Conservation (phyloP, 345 rosid genomes). For the Angophora floribunda region DNA sequence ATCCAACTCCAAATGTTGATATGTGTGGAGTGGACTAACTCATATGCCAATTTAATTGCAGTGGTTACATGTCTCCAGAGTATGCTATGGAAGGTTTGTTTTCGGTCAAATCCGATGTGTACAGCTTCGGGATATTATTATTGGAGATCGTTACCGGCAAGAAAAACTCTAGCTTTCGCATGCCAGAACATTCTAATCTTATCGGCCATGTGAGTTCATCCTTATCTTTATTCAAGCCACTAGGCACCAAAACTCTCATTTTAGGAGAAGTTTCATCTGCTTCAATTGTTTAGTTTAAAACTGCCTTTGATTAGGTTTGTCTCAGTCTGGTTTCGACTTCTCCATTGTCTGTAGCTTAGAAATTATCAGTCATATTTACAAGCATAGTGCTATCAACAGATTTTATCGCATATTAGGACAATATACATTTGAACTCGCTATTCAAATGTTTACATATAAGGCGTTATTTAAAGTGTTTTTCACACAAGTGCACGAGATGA, state of each 20-base stretch:
- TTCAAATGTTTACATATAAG: not conserved
- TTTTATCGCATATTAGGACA: not conserved
- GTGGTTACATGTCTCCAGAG: slow-evolving; percentile 78
- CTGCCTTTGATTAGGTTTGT: not conserved
- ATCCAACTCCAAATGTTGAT: not conserved
- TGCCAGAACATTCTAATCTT: slow-evolving; percentile 26
- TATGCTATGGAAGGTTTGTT: slow-evolving; percentile 72
- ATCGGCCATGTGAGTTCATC: slow-evolving; percentile 39
- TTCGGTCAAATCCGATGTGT: slow-evolving; percentile 64
- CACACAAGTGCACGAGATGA: not conserved
- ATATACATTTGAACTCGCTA: not conserved
- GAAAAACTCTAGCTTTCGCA: slow-evolving; percentile 39
- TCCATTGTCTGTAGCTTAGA: not conserved
- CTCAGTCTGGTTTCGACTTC: not conserved
- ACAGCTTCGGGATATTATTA: slow-evolving; percentile 62
- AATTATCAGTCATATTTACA: not conserved
- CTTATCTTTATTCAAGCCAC: not conserved
- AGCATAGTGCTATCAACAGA: not conserved
- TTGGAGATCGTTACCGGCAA: slow-evolving; percentile 53
- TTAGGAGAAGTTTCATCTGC: not conserved
- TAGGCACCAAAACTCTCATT: not conserved
- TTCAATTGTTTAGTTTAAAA: not conserved
- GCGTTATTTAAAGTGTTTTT: not conserved
- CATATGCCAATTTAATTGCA: slow-evolving; percentile 2
- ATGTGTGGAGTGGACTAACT: not conserved